These are phyloP conservation scores for Calocybe gambosa DNA, from an alignment of 1,284 basidiomycete species.

Conservation along the genomic window DNA sequence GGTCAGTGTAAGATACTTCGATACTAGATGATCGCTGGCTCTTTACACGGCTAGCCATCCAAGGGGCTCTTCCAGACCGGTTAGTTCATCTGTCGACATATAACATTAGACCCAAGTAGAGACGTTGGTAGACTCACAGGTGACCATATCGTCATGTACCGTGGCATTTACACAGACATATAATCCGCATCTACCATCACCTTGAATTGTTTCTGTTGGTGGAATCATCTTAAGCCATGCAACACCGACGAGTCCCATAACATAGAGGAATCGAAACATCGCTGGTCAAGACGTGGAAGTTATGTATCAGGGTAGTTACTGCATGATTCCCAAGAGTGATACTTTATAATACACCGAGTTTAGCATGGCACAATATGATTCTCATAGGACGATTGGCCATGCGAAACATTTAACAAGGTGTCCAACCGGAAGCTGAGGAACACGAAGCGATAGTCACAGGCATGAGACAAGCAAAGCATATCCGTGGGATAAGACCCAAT, in stretches of 20 bases:
- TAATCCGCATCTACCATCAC: constrained; percentile 35
- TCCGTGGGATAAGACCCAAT: constrained; percentile 1
- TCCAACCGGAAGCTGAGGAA: constrained; percentile 21
- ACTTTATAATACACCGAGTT: background rate
- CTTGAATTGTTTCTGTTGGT: constrained; percentile 25
- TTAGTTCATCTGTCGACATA: constrained; percentile 36
- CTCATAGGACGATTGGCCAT: constrained; percentile 11
- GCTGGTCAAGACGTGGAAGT: background rate
- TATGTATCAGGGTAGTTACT: background rate
- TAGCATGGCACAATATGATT: background rate
- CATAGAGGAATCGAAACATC: constrained; percentile 10
- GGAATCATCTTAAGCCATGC: constrained; percentile 16
- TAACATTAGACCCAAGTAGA: background rate
- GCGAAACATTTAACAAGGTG: constrained; percentile 13
- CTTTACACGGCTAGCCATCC: constrained; percentile 53
- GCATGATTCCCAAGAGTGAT: background rate
- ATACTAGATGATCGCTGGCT: background rate
- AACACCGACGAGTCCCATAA: constrained; percentile 8
- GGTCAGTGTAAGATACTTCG: constrained; percentile 1
- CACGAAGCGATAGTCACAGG: constrained; percentile 11
- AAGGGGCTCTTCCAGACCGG: constrained; percentile 32
- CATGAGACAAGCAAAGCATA: constrained; percentile 1
- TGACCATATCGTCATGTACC: constrained; percentile 30
- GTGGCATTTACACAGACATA: constrained; percentile 44
- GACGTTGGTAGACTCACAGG: constrained; percentile 30